Percentiles rank a stretch among this genome's conserved stretches.
These are phyloP conservation scores for Monilinia aucupariae DNA, from an alignment of 2,329 filamentous ascomycete species.

Conservation along the genomic window DNA sequence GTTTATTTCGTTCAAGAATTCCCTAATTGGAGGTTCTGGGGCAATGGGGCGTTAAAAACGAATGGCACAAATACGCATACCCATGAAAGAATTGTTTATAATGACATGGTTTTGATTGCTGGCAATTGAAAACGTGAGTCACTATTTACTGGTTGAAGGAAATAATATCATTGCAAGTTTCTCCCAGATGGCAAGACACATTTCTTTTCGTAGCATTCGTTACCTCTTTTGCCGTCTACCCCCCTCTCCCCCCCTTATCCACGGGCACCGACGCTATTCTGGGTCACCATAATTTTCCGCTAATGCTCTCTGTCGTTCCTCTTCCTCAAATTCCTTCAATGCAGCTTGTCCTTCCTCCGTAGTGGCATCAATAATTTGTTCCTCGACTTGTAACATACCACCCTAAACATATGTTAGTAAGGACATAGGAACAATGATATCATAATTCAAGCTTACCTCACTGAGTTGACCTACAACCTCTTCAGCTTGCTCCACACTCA, in stretches of 20 bases:
- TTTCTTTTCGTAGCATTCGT: neutral
- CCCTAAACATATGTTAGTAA: constrained; percentile 43
- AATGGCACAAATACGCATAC: constrained; percentile 28
- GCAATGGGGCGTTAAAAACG: constrained; percentile 34
- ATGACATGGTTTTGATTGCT: constrained; percentile 2
- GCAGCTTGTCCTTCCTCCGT: constrained; percentile 77
- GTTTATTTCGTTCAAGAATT: constrained; percentile 26
- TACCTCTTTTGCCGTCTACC: neutral
- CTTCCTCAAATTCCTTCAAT: constrained; percentile 67
- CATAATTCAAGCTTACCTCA: constrained; percentile 47
- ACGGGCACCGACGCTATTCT: constrained; percentile 26
- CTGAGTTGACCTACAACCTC: constrained; percentile 75
- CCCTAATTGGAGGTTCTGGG: constrained; percentile 28
- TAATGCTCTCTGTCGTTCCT: constrained; percentile 37
- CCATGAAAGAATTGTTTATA: constrained; percentile 8
- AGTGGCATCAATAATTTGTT: constrained; percentile 92
- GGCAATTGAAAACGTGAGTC: constrained; percentile 1
- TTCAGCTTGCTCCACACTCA: constrained; percentile 85
- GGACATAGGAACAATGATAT: neutral
- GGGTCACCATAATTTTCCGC: constrained; percentile 35
- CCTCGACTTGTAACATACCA: constrained; percentile 83
- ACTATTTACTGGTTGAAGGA: constrained; percentile 1
- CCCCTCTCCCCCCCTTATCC: neutral
- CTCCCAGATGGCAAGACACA: neutral
- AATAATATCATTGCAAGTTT: neutral